Evolutionary conservation across 139 green algal genomes (phyloP).

Genomic region (Picochlorum costavermella): DNA sequence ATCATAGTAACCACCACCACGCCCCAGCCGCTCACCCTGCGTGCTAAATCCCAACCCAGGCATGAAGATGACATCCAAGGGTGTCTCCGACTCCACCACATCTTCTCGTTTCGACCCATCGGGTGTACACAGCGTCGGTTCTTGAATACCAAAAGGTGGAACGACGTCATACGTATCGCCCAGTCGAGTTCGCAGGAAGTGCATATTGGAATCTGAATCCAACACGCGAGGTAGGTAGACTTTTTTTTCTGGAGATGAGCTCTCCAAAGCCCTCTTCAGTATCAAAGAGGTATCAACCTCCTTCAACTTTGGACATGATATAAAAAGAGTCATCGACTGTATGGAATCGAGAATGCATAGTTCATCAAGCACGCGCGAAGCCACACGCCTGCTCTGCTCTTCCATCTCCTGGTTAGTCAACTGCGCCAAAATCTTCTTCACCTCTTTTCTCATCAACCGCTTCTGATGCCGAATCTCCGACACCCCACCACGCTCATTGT

Average conservation of each 20-base stretch:
- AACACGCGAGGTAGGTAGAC: constrained; percentile 63
- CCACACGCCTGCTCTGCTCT: constrained; percentile 10
- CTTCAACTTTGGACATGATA: constrained; percentile 49
- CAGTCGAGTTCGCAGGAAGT: constrained; percentile 46
- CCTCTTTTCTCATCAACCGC: neutral
- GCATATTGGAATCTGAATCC: constrained; percentile 69
- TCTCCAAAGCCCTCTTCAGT: constrained; percentile 31
- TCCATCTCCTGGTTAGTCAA: neutral
- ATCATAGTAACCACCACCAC: constrained; percentile 70
- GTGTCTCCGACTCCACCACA: constrained; percentile 12
- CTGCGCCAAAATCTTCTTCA: neutral
- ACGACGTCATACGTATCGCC: constrained; percentile 29
- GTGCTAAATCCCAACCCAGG: constrained; percentile 69
- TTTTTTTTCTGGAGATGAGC: neutral
- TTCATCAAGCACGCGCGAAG: constrained; percentile 23
- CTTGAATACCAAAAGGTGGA: constrained; percentile 68
- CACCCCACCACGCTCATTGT: neutral
- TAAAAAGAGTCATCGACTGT: constrained; percentile 44
- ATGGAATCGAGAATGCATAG: constrained; percentile 20
- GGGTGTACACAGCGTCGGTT: constrained; percentile 38
- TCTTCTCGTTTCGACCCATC: constrained; percentile 44
- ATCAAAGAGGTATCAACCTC: constrained; percentile 61
- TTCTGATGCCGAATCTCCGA: constrained; percentile 3
- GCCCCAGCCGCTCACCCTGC: constrained; percentile 44
- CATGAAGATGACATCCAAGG: constrained; percentile 67